phyloP scores from a whole-genome alignment of 2,329 filamentous ascomycete genomes.

The Aschersonia sp. region DNA sequence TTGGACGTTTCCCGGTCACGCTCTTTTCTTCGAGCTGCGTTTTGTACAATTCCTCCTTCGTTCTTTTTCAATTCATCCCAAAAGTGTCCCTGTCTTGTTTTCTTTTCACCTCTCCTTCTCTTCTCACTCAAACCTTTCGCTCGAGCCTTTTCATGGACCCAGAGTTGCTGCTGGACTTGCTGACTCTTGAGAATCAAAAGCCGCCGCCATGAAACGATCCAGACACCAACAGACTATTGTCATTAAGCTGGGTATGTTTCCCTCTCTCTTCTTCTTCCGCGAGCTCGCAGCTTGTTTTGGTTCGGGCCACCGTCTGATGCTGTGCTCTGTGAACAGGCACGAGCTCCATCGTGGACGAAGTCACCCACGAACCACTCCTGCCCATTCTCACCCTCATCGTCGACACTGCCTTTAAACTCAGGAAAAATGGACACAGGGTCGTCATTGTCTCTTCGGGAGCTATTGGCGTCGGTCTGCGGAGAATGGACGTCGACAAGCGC shows the following conservation, averaged over 20 bases:
- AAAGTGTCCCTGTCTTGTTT: no score
- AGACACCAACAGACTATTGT: constrained; percentile 43
- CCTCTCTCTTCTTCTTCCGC: background rate
- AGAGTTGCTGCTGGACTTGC: constrained; percentile 1
- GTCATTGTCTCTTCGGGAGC: constrained; percentile 95
- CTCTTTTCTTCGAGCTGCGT: background rate
- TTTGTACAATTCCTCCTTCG: background rate
- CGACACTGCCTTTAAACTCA: constrained; percentile 77
- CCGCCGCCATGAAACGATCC: constrained; percentile 46
- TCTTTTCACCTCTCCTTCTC: background rate
- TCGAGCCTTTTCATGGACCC: constrained; percentile 3
- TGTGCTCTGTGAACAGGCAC: constrained; percentile 47
- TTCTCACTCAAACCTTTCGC: constrained; percentile 1
- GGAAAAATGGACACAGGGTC: constrained; percentile 83
- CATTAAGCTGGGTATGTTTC: constrained; percentile 65
- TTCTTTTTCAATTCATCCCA: constrained; percentile 1
- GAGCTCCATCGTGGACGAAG: constrained; percentile 96
- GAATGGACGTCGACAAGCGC: constrained; percentile 76
- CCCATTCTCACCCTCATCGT: constrained; percentile 87
- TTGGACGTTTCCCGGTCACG: background rate
- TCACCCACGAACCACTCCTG: constrained; percentile 81
- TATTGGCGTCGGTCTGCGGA: constrained; percentile 81
- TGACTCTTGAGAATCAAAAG: constrained; percentile 9
- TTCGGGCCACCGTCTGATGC: no score
- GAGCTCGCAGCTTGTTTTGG: background rate